Evolutionary conservation across 306 rosid genomes (phyloP), one percentile per base, ranked within the genome.

Genomic region (Fragaria ananassa): DNA sequence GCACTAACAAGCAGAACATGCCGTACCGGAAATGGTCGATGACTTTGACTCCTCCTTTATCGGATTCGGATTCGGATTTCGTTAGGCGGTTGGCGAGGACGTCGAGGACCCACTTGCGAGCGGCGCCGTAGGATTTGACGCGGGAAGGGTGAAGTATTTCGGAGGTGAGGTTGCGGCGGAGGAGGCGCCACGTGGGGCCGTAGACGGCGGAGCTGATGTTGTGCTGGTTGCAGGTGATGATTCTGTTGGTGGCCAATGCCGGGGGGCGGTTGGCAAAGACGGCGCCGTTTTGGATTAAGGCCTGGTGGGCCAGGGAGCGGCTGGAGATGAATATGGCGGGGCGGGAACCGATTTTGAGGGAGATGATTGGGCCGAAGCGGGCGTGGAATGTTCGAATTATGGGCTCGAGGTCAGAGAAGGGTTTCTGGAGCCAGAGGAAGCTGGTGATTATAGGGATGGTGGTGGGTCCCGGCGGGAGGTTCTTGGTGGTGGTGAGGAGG

Each of bases 161-260:
- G 34, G 71, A 35, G 29, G 78, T 67, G 71, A 81, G 75, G 71
- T 81, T 81, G n/a, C 85, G 81, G 75, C 85, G 81, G 71, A 81
- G 78, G 74, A 68, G 57, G 37, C 85, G 81, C 85, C 81, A 77
- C 5, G 71, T 67, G 41, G 81, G 39, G 41, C 85, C 81, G 60
- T 81, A 77, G 66, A 15, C 0, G 65, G 81, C 58, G 56, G 75
- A 67, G 81, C 42, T 46, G 67, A 81, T 72, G 34, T 1, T 81
- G 78, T 76, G 75, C 17, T 71, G 81, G 67, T 76, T 54, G 23
- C 79, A 35, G 81, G 0, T 34, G 5, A 9, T 0, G 78, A 65
- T 39, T 49, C 12, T 34, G 61, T 0, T 8, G 47, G 50, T 35
- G 46, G 50, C 53, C 2, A 49, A 15, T 11, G 81, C 56, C 6